phyloP scores from a whole-genome alignment of 768 basidiomycete species.

The Mycena metata region DNA sequence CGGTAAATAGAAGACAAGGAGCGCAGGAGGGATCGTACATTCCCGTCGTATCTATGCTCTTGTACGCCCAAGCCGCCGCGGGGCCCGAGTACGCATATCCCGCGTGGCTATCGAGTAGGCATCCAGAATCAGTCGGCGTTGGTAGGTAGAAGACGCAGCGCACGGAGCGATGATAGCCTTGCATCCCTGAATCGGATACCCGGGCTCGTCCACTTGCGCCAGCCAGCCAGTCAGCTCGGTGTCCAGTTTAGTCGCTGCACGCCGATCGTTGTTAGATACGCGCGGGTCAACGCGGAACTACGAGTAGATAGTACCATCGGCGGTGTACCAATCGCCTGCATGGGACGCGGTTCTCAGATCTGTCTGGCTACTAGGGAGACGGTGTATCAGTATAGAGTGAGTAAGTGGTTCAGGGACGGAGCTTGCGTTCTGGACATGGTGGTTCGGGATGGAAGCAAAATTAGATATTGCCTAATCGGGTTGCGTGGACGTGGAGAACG shows the following conservation, averaged over 20 bases:
- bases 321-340: conserved; percentile 92
- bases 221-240: conserved; percentile 77
- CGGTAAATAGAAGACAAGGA: conserved; percentile 18
- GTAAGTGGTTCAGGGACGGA: background rate
- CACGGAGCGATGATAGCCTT: conserved; percentile 97
- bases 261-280: conserved; percentile 31
- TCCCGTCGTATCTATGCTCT: conserved; percentile 81
- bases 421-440: conserved; percentile 29
- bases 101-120: conserved; percentile 76
- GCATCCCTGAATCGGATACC: conserved; percentile 75
- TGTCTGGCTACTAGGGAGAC: conserved; percentile 25
- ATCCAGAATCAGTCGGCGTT: conserved; percentile 5
- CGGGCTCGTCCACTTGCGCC: conserved; percentile 61
- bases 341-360: conserved; percentile 75
- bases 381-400: background rate
- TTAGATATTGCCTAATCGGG: background rate
- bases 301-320: conserved; percentile 61
- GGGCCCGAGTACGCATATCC: conserved; percentile 96
- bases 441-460: background rate
- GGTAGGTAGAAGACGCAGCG: conserved; percentile 47
- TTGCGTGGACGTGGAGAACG: too few species aligned
- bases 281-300: conserved; percentile 2
- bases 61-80: conserved; percentile 97
- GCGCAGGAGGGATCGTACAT: conserved; percentile 70
- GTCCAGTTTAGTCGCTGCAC: conserved; percentile 57